These are phyloP conservation scores for Xylaria sp. DNA, from an alignment of 2,329 filamentous ascomycete species.

Conservation along the genomic window DNA sequence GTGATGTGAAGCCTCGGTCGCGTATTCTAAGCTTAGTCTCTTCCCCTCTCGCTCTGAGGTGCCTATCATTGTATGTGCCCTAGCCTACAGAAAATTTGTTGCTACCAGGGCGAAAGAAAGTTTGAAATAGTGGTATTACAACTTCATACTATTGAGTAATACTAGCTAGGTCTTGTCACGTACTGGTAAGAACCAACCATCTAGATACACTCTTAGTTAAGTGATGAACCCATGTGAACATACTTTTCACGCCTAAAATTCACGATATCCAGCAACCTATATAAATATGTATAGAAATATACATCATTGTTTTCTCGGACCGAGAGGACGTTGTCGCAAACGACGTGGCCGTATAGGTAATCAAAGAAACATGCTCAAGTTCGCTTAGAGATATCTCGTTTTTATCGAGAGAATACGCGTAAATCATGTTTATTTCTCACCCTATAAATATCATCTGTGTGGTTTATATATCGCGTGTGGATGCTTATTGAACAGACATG, in stretches of 20 bases:
- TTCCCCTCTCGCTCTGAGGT: background rate
- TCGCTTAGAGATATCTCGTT: background rate
- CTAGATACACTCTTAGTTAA: too few relatives aligned
- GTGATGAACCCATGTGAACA: too few relatives aligned
- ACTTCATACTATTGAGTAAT: background rate
- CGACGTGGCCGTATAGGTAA: background rate
- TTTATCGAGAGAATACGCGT: too few relatives aligned
- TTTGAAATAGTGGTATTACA: background rate
- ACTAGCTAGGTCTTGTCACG: background rate
- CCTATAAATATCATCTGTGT: background rate
- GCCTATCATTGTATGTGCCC: background rate
- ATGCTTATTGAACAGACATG: background rate
- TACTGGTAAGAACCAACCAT: background rate
- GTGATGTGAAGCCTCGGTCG: background rate
- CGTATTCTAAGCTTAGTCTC: background rate
- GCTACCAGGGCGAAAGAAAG: background rate
- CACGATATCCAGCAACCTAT: too few relatives aligned
- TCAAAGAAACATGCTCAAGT: background rate
- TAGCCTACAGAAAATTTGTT: background rate
- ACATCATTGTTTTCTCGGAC: too few relatives aligned
- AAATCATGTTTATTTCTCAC: too few relatives aligned
- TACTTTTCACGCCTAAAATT: too few relatives aligned
- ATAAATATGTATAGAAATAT: too few relatives aligned
- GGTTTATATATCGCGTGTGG: background rate
- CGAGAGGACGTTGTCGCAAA: too few relatives aligned